These are phyloP conservation scores for Kwoniella sp. DNA, from an alignment of 768 basidiomycete genomes.

Conservation along the genomic window DNA sequence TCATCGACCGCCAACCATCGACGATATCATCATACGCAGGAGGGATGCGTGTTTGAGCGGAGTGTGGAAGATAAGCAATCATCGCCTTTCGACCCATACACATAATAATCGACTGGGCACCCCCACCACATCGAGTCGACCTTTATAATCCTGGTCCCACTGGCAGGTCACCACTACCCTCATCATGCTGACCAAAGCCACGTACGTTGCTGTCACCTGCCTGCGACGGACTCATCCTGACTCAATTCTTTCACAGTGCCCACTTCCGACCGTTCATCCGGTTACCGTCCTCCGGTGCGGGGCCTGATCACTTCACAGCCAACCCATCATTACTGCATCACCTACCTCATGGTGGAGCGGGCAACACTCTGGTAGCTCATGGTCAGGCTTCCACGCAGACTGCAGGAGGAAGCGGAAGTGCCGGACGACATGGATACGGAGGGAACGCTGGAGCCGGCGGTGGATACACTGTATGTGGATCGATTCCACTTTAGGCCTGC, in stretches of 20 bases:
- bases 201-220: constrained; percentile 16
- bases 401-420: constrained; percentile 18
- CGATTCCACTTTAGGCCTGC: background rate
- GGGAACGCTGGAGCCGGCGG: constrained; percentile 34
- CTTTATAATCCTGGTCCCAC: no score
- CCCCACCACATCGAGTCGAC: no score
- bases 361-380: constrained; percentile 12
- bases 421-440: constrained; percentile 29
- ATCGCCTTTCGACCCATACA: no score
- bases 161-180: no score
- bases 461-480: constrained; percentile 37
- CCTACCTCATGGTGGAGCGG: constrained; percentile 26
- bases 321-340: constrained; percentile 46
- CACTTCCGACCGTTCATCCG: constrained; percentile 49
- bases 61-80: no score
- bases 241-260: constrained; percentile 19
- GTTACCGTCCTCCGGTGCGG: constrained; percentile 24
- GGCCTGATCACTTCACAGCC: constrained; percentile 46
- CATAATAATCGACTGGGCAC: no score
- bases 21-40: no score
- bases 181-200: constrained; percentile 43
- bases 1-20: no score
- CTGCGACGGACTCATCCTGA: background rate
- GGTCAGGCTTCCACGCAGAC: constrained; percentile 11
- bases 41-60: no score